Percentiles rank a stretch among this genome's conserved stretches.
These are phyloP conservation scores for Diutina catenulata DNA, from an alignment of 1,139 yeast species.

Conservation along the genomic window DNA sequence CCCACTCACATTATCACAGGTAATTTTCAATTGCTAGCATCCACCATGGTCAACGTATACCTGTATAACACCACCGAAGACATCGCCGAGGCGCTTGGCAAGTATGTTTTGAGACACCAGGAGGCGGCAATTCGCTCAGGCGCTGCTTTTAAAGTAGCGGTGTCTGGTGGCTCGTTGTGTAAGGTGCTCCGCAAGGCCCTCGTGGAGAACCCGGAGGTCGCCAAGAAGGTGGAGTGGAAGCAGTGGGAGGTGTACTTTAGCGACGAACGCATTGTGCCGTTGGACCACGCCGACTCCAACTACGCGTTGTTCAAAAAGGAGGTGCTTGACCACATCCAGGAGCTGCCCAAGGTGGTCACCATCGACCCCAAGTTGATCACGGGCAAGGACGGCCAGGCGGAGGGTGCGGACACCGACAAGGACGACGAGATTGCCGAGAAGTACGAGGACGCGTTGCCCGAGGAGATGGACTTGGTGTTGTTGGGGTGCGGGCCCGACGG, in stretches of 20 bases:
- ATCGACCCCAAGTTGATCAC: neutral
- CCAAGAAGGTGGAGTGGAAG: slow-evolving; percentile 42
- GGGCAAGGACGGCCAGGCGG: slow-evolving; percentile 29
- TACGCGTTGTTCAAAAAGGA: slow-evolving; percentile 49
- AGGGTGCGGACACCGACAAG: slow-evolving; percentile 20
- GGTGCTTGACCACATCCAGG: slow-evolving; percentile 36
- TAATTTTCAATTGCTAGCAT: too few species aligned
- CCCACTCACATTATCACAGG: too few species aligned
- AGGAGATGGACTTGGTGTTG: slow-evolving; percentile 42
- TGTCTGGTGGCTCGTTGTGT: slow-evolving; percentile 86
- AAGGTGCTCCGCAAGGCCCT: slow-evolving; percentile 64
- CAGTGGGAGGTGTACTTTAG: slow-evolving; percentile 64
- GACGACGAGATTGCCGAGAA: neutral
- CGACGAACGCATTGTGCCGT: slow-evolving; percentile 63
- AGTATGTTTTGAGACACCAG: slow-evolving; percentile 43
- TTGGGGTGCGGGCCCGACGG: slow-evolving; percentile 79
- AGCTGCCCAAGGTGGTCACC: slow-evolving; percentile 11
- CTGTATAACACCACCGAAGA: slow-evolving; percentile 42
- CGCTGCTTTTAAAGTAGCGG: slow-evolving; percentile 55
- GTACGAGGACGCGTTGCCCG: slow-evolving; percentile 24
- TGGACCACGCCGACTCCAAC: slow-evolving; percentile 57
- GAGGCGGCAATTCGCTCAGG: slow-evolving; percentile 31
- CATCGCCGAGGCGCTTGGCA: slow-evolving; percentile 49
- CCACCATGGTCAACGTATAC: slow-evolving; percentile 16
- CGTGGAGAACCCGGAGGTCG: slow-evolving; percentile 40